Percentiles rank a stretch among this genome's conserved stretches.
phyloP scores from a whole-genome alignment of 305 asterid genomes.

The Solanum chacoense region DNA sequence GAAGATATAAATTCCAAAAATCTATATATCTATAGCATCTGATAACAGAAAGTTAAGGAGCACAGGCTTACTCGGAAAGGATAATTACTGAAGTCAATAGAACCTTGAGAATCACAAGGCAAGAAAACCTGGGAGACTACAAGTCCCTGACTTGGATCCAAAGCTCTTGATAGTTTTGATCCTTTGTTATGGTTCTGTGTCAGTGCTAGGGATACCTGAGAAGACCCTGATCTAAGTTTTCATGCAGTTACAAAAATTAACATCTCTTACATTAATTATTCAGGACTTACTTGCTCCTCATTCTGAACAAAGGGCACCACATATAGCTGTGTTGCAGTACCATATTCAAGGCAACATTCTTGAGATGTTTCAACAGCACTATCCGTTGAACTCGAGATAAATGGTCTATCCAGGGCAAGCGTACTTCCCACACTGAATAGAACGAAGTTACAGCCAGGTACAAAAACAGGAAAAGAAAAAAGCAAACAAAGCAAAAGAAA shows the following conservation, averaged over 20 bases:
- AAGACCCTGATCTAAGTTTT: conserved; percentile 9
- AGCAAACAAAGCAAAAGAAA: neutral
- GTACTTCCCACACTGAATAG: conserved; percentile 75
- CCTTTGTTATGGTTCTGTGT: conserved; percentile 72
- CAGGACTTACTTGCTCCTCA: conserved; percentile 60
- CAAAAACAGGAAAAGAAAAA: neutral
- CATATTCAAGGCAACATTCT: conserved; percentile 69
- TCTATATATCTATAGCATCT: neutral
- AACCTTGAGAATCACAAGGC: conserved; percentile 90
- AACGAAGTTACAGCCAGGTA: conserved; percentile 8
- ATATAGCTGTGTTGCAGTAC: conserved; percentile 78
- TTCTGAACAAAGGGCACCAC: conserved; percentile 64
- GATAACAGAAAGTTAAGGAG: conserved; percentile 5
- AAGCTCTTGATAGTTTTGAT: conserved; percentile 36
- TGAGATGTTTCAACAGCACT: conserved; percentile 34
- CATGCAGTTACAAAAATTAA: neutral
- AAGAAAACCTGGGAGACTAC: conserved; percentile 73
- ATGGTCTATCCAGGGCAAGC: conserved; percentile 91
- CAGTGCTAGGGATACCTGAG: conserved; percentile 58
- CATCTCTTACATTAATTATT: neutral
- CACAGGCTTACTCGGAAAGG: conserved; percentile 72
- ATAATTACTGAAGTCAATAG: conserved; percentile 74
- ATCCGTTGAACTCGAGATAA: conserved; percentile 40
- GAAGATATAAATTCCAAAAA: neutral
- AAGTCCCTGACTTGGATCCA: conserved; percentile 55